phyloP scores from a whole-genome alignment of 768 basidiomycete species.

The Clathrus columnatus region DNA sequence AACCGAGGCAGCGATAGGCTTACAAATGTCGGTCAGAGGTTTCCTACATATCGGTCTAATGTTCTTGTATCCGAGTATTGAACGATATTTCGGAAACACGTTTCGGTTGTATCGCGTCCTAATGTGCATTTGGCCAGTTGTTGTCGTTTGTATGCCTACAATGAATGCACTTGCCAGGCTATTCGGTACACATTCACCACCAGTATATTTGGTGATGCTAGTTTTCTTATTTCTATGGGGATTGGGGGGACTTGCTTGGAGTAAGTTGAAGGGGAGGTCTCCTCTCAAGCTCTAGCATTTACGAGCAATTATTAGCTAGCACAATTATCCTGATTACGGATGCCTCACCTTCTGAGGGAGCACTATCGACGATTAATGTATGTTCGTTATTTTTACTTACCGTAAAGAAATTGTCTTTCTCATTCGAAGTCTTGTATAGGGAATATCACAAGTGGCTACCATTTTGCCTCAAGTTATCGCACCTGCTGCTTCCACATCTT shows the following conservation, averaged over 20 bases:
- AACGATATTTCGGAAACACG: background rate
- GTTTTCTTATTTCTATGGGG: too few species aligned
- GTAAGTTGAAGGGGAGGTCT: background rate
- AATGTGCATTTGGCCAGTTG: background rate
- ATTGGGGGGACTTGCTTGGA: too few species aligned
- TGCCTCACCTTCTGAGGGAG: too few species aligned
- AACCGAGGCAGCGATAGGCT: background rate
- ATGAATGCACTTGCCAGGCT: background rate
- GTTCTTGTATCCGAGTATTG: background rate
- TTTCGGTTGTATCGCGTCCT: background rate
- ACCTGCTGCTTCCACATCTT: constrained; percentile 12
- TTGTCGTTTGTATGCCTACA: background rate
- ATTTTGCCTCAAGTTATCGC: constrained; percentile 12
- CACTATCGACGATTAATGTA: too few species aligned
- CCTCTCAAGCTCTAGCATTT: too few species aligned
- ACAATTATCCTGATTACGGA: background rate
- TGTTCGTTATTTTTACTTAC: background rate
- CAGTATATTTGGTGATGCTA: too few species aligned
- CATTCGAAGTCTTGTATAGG: background rate
- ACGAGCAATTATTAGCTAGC: background rate
- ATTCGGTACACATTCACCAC: too few species aligned
- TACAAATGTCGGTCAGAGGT: background rate
- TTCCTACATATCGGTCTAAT: background rate
- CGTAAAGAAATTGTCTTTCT: background rate
- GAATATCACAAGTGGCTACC: constrained; percentile 13